phyloP scores from a whole-genome alignment of 148 eudicot genomes.

The Rhododendron ovatum region DNA sequence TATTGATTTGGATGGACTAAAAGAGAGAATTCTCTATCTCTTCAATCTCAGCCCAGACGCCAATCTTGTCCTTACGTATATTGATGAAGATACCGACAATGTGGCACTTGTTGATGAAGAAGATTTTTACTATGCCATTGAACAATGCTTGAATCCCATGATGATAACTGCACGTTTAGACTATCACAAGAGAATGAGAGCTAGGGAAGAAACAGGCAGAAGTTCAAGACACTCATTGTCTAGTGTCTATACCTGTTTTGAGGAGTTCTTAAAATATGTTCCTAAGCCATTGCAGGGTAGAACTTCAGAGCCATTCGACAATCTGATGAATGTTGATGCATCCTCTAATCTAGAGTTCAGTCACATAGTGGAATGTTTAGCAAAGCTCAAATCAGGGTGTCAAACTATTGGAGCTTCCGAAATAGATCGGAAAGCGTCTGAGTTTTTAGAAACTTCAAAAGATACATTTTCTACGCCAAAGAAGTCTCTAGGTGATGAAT shows the following conservation, averaged over 20 bases:
- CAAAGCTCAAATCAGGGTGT: not conserved
- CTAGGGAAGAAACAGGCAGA: not conserved
- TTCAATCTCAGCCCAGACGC: constrained; percentile 43
- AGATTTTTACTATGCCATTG: constrained; percentile 59
- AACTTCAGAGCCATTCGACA: not conserved
- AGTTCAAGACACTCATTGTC: not conserved
- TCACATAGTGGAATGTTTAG: not conserved
- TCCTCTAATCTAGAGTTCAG: not conserved
- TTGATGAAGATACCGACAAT: constrained; percentile 65
- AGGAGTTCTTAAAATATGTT: not conserved
- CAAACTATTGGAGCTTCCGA: not conserved
- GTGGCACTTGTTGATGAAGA: constrained; percentile 69
- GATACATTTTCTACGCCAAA: not conserved
- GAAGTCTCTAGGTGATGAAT: not conserved
- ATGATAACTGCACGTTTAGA: constrained; percentile 47
- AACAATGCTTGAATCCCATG: constrained; percentile 60
- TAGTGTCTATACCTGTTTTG: not conserved
- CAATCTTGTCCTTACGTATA: constrained; percentile 44
- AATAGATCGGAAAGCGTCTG: not conserved
- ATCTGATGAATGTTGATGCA: not conserved
- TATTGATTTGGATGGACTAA: constrained; percentile 45
- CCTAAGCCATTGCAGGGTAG: not conserved
- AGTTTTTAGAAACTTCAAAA: not conserved
- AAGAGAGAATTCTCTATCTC: constrained; percentile 45
- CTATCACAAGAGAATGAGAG: not conserved